Evolutionary conservation across 352 stramenopile species (phyloP).

Genomic region (Phytophthora ohioensis): DNA sequence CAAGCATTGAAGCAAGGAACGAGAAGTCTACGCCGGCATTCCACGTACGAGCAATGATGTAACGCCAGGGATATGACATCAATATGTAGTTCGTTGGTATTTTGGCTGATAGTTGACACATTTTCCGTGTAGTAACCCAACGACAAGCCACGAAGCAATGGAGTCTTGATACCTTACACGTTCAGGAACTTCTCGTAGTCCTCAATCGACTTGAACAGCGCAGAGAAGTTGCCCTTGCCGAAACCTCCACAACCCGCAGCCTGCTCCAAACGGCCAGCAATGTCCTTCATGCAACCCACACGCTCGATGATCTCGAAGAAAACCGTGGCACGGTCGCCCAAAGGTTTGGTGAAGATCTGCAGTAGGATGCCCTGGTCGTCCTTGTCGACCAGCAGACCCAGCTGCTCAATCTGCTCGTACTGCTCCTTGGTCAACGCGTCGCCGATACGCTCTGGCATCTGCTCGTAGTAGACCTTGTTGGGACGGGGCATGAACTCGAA

Average conservation of each 20-base stretch:
- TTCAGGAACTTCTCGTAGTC: slow-evolving; percentile 89
- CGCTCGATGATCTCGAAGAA: slow-evolving; percentile 96
- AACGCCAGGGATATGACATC: no score
- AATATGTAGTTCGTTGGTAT: no score
- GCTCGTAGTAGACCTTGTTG: slow-evolving; percentile 92
- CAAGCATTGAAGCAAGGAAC: no score
- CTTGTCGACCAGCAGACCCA: slow-evolving; percentile 95
- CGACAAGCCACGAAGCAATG: no score
- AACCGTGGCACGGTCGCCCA: slow-evolving; percentile 87
- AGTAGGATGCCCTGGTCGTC: slow-evolving; percentile 95
- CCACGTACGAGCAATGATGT: no score
- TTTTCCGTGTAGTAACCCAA: no score
- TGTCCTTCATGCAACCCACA: slow-evolving; percentile 87
- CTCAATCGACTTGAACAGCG: slow-evolving; percentile 94
- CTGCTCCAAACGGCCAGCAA: slow-evolving; percentile 79
- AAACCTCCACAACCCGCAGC: slow-evolving; percentile 88
- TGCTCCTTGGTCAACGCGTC: slow-evolving; percentile 84
- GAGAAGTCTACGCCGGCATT: no score
- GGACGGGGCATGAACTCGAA: slow-evolving; percentile 91
- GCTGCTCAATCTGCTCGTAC: slow-evolving; percentile 92
- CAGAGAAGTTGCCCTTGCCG: slow-evolving; percentile 94
- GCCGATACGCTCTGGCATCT: slow-evolving; percentile 84
- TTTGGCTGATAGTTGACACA: no score
- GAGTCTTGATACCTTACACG: slow-evolving; percentile 47
- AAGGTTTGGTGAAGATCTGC: slow-evolving; percentile 93